Evolutionary conservation across 1,284 basidiomycete genomes (phyloP).

Genomic region (Exobasidium rhododendri): DNA sequence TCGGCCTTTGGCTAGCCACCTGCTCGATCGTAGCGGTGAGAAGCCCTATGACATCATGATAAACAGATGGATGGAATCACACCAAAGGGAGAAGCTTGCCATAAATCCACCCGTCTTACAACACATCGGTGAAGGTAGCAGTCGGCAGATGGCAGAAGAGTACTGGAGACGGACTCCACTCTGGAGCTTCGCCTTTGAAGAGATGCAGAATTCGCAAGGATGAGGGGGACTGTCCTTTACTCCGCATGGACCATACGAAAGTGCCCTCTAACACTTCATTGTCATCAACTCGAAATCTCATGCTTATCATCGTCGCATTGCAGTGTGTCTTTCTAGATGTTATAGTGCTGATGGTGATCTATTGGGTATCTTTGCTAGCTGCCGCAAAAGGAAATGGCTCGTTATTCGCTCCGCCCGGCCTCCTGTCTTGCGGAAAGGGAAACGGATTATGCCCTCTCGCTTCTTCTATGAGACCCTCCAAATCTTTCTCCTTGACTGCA

Average conservation of each 20-base stretch:
- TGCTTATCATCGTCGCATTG: background rate
- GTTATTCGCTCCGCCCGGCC: slow-evolving; percentile 22
- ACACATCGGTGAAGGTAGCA: slow-evolving; percentile 4
- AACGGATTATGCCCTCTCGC: slow-evolving; percentile 61
- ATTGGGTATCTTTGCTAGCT: slow-evolving; percentile 14
- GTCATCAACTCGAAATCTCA: no score
- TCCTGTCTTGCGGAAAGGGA: slow-evolving; percentile 38
- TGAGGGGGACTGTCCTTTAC: no score
- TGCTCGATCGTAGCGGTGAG: background rate
- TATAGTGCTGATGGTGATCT: background rate
- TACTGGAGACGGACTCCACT: slow-evolving; percentile 6
- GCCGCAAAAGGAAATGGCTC: slow-evolving; percentile 44
- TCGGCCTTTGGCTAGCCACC: background rate
- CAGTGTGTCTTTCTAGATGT: background rate
- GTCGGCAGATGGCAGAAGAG: background rate
- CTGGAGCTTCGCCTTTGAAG: slow-evolving; percentile 8
- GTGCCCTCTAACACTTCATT: no score
- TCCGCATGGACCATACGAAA: no score
- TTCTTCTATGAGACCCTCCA: slow-evolving; percentile 72
- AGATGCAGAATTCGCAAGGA: background rate
- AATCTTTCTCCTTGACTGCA: slow-evolving; percentile 74
- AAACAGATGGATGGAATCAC: background rate
- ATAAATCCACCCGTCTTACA: slow-evolving; percentile 7
- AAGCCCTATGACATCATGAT: slow-evolving; percentile 6
- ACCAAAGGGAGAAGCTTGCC: background rate